Percentiles rank a stretch among this genome's conserved stretches.
phyloP scores from a whole-genome alignment of 2,329 filamentous ascomycete species.

The Coniosporium tulheliwenetii region DNA sequence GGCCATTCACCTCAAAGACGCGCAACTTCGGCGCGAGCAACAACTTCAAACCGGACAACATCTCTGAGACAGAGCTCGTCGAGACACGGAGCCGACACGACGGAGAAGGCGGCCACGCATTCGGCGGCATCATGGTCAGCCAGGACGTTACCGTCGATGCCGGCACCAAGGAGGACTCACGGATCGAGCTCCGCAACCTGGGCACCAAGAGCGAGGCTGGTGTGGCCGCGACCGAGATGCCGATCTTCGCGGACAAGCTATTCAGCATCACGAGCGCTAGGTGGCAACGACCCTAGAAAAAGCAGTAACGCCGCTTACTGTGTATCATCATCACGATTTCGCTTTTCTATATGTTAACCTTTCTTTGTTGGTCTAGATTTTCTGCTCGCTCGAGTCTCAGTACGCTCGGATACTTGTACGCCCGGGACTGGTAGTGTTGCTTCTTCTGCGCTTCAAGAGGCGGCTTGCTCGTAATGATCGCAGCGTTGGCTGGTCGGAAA shows the following conservation, averaged over 20 bases:
- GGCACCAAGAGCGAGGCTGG: constrained; percentile 14
- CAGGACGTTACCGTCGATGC: constrained; percentile 17
- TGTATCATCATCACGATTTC: no score
- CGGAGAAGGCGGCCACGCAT: constrained; percentile 7
- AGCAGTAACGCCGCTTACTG: no score
- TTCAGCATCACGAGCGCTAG: constrained; percentile 13
- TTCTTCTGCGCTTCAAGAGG: no score
- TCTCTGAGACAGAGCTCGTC: constrained; percentile 8
- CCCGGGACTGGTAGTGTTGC: no score
- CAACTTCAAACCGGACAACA: constrained; percentile 9
- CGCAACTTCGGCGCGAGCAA: constrained; percentile 4
- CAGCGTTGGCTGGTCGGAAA: no score
- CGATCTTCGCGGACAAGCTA: constrained; percentile 23
- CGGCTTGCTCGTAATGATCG: no score
- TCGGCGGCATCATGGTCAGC: constrained; percentile 23
- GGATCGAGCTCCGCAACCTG: constrained; percentile 16
- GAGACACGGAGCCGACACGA: background rate
- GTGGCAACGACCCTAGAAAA: constrained; percentile 4
- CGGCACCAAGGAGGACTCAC: constrained; percentile 8
- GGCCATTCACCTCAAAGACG: constrained; percentile 1
- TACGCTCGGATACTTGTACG: no score
- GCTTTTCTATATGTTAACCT: no score
- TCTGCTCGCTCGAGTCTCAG: no score
- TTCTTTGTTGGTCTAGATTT: no score
- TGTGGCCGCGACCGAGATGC: constrained; percentile 17